These are phyloP conservation scores for Pleodorina starrii DNA, from an alignment of 139 green algal species.

Conservation along the genomic window DNA sequence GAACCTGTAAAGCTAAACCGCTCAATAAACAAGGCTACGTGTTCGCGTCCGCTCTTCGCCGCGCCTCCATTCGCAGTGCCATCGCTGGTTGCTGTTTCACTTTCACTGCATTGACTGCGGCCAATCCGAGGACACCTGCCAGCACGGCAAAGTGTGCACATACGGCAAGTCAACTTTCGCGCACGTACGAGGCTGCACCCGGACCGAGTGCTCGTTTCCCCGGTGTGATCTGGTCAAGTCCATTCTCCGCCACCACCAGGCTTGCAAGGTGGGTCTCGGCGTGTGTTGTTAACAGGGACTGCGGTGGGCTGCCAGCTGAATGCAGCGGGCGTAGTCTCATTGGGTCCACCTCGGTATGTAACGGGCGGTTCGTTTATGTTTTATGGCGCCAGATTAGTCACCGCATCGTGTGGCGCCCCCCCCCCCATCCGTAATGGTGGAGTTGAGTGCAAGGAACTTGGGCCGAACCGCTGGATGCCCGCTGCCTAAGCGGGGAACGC, in stretches of 20 bases:
- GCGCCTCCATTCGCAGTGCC: too few species aligned
- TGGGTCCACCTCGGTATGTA: too few species aligned
- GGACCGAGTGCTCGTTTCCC: background rate
- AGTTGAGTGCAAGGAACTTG: too few species aligned
- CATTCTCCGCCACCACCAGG: conserved; percentile 7
- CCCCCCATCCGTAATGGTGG: too few species aligned
- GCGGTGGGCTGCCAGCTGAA: too few species aligned
- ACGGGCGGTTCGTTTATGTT: too few species aligned
- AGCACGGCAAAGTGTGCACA: conserved; percentile 3
- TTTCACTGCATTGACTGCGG: conserved; percentile 12
- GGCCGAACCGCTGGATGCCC: too few species aligned
- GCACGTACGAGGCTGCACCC: background rate
- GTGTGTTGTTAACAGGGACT: too few species aligned
- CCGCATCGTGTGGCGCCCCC: too few species aligned
- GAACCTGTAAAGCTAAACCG: background rate
- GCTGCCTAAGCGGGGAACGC: too few species aligned
- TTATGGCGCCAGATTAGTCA: too few species aligned
- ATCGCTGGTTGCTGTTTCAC: conserved; percentile 39
- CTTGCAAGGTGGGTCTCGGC: conserved; percentile 5
- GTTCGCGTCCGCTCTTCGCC: background rate
- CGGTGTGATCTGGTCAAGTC: conserved; percentile 19
- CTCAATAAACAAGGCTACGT: background rate
- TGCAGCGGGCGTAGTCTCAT: too few species aligned
- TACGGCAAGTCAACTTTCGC: conserved; percentile 25
- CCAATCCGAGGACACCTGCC: background rate